Evolutionary conservation across 192 early-diverging fungal species (phyloP), one percentile per base, ranked within the genome.

Genomic region (Umbelopsis sp.): DNA sequence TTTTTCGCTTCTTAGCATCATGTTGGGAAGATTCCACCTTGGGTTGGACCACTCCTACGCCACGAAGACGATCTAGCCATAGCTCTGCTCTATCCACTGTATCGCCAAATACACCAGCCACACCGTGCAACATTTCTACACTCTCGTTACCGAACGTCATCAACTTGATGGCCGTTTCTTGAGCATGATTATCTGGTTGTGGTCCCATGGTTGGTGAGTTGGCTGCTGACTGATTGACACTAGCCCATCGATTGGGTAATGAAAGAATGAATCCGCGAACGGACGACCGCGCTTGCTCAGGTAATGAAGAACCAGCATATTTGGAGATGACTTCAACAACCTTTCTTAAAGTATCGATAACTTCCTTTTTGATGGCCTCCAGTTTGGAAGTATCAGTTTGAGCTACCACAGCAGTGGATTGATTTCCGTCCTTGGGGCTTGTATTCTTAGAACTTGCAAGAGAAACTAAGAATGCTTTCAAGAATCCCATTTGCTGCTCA

Each of bases 241-340:
- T 76, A 7, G 82, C 89, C 92, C 93, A 95, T 33, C 94, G 84
- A 22, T 81, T 80, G 5, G 96, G 96, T 74, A 98, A 79, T 1
- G 81, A 80, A 9, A 98, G 77, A 46, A 98, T 95, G 69, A 98
- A 92, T 6, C 84, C 86, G 21, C 93, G 87, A 12, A 98, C 96
- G 46, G 80, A 88, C 49, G 86, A 78, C 41, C 92, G 83, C 27
- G 95, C 93, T 44, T 91, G 92, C 49, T 88, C 91, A 3, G 96
- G 93, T 47, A 98, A 81, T 58, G 91, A 91, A 5, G 88, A 83
- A 15, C 91, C 90, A 20, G 96, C 95, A 75, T 98, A 94, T 41
- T 90, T 87, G 23, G 90, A 91, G 37, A 98, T 85, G 8, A 98
- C 89, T 46, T 91, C 92, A 4, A 98, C 92, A 1, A 95, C 96